Conservation (phyloP, 805 yeast genomes). For the Limtongozyma cylindracea region DNA sequence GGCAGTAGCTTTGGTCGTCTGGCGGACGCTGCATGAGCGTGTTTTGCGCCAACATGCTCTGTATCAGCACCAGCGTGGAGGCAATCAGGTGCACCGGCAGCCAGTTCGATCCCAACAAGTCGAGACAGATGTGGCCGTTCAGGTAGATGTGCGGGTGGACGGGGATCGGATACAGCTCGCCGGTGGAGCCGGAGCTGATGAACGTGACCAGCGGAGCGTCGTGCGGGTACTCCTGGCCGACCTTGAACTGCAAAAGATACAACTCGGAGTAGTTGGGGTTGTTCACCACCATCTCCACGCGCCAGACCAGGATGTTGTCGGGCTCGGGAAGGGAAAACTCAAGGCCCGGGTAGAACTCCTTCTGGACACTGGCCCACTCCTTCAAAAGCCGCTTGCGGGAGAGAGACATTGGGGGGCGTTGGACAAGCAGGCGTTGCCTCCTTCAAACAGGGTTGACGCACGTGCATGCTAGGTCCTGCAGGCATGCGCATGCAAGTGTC, state of each 20-base stretch:
- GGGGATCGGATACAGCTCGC: no score
- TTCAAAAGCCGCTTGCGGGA: no score
- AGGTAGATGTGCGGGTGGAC: slow-evolving; percentile 53
- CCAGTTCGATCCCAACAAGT: slow-evolving; percentile 42
- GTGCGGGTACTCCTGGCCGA: slow-evolving; percentile 26
- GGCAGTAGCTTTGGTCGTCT: slow-evolving; percentile 23
- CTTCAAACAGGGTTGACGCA: no score
- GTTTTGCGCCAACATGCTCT: slow-evolving; percentile 36
- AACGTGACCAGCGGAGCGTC: slow-evolving; percentile 32
- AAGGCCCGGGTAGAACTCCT: no score
- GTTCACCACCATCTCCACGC: no score
- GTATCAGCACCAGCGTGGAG: slow-evolving; percentile 26
- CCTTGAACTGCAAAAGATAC: slow-evolving; percentile 17
- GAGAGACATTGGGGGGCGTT: no score
- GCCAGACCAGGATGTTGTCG: no score
- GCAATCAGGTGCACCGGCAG: slow-evolving; percentile 32
- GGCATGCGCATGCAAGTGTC: no score
- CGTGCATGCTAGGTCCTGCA: no score
- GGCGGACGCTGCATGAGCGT: slow-evolving; percentile 21
- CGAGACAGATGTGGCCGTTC: slow-evolving; percentile 59
- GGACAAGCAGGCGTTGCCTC: no score
- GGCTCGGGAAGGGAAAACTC: no score
- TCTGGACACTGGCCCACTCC: no score
- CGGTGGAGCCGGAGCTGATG: slow-evolving; percentile 6
- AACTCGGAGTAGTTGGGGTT: slow-evolving; percentile 4